Evolutionary conservation across 2,329 filamentous ascomycete species (phyloP).

Genomic region (Fusarium sp.): DNA sequence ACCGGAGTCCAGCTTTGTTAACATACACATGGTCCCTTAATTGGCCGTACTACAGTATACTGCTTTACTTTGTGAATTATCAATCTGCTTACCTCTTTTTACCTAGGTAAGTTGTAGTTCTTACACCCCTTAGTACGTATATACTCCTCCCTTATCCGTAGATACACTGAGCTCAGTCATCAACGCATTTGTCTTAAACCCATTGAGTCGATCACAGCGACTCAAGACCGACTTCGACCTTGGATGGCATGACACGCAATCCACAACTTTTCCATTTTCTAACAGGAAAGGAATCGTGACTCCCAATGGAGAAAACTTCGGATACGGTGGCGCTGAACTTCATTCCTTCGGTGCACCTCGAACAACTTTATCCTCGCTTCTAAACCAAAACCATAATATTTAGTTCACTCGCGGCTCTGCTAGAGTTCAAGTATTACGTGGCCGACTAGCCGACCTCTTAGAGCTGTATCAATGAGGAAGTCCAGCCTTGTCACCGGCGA

Average conservation of each 20-base stretch:
- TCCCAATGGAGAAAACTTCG: not conserved
- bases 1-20: not conserved
- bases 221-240: conserved; percentile 4
- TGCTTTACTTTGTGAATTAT: not conserved
- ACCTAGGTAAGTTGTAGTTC: not conserved
- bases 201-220: conserved; percentile 1
- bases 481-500: conserved; percentile 19
- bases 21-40: not conserved
- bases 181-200: conserved; percentile 13
- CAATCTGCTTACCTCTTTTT: not conserved
- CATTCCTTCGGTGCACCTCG: conserved; percentile 20
- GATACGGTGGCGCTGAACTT: conserved; percentile 11
- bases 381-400: conserved; percentile 2
- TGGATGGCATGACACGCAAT: conserved; percentile 15
- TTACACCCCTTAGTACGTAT: conserved; percentile 4
- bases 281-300: not conserved
- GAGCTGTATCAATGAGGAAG: not conserved
- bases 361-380: conserved; percentile 6
- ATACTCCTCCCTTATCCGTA: conserved; percentile 3
- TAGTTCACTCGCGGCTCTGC: not conserved
- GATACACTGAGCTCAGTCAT: conserved; percentile 8
- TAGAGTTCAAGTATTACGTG: conserved; percentile 6
- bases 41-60: not conserved
- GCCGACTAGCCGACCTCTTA: conserved; percentile 1
- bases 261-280: not conserved